Evolutionary conservation across 768 basidiomycete genomes (phyloP).

Genomic region (Naganishia antarctica): DNA sequence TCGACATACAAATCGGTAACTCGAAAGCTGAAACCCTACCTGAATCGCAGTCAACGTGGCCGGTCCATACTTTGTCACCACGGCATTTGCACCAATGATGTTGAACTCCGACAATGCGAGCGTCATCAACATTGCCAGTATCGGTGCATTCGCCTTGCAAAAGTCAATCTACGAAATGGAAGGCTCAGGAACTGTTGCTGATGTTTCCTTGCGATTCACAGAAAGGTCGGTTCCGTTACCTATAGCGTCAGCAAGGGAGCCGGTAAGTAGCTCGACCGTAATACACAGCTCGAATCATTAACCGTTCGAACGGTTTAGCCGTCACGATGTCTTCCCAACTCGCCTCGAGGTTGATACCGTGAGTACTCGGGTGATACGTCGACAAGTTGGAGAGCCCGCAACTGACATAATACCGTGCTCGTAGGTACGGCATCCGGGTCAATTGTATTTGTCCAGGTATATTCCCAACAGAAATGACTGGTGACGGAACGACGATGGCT

Average conservation of each 20-base stretch:
- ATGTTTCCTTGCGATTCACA: not conserved
- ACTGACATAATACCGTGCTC: too few species aligned
- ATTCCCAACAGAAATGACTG: constrained; percentile 48
- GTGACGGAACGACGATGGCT: constrained; percentile 27
- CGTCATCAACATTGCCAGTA: constrained; percentile 27
- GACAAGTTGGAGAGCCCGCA: too few species aligned
- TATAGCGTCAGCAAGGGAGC: constrained; percentile 28
- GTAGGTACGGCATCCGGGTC: constrained; percentile 42
- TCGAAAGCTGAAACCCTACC: too few species aligned
- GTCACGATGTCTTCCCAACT: constrained; percentile 21
- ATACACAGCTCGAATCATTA: not conserved
- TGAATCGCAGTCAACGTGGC: constrained; percentile 33
- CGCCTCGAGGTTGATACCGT: constrained; percentile 23
- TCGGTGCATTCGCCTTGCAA: constrained; percentile 19
- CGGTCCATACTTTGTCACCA: constrained; percentile 40
- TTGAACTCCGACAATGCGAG: constrained; percentile 21
- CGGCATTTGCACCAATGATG: constrained; percentile 24
- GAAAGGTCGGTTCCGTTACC: constrained; percentile 18
- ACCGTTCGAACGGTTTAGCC: not conserved
- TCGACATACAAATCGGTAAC: too few species aligned
- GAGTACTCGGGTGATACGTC: not conserved
- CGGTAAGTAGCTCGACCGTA: not conserved
- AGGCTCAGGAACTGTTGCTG: not conserved
- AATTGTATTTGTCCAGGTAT: constrained; percentile 42
- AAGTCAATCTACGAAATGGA: not conserved